Percentiles rank a stretch among this genome's conserved stretches.
These are phyloP conservation scores for Otatea glauca DNA, from an alignment of 176 grass and related monocot genomes.

Conservation along the genomic window DNA sequence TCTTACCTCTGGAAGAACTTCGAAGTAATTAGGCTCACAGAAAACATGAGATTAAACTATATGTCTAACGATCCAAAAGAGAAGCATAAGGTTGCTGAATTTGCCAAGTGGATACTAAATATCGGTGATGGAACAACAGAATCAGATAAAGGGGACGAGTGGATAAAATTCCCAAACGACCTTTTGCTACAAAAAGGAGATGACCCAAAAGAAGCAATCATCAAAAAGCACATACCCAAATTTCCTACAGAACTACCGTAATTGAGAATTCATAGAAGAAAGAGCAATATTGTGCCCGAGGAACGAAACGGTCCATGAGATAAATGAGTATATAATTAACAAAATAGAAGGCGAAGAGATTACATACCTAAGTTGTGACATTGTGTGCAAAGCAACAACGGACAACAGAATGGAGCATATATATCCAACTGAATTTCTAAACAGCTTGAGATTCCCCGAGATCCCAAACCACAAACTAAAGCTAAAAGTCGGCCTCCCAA, in stretches of 20 bases:
- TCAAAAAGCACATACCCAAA: background rate
- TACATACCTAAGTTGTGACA: background rate
- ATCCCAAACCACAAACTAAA: background rate
- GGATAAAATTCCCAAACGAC: too few relatives aligned
- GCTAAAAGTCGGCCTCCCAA: background rate
- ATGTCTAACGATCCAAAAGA: too few relatives aligned
- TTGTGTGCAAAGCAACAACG: background rate
- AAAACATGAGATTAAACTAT: too few relatives aligned
- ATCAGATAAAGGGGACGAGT: too few relatives aligned
- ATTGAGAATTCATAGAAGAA: background rate
- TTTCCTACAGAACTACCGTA: background rate
- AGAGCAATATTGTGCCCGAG: background rate
- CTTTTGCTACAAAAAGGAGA: background rate
- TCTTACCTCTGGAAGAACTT: too few relatives aligned
- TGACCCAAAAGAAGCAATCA: background rate
- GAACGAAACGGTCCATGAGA: background rate
- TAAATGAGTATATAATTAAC: constrained; percentile 17
- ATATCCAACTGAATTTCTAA: background rate
- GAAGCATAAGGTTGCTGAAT: too few relatives aligned
- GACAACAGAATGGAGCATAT: background rate
- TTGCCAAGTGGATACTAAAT: too few relatives aligned
- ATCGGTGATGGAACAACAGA: too few relatives aligned
- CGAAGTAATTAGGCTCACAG: too few relatives aligned
- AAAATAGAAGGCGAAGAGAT: background rate
- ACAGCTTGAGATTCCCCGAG: background rate